Percentiles rank a stretch among this genome's conserved stretches.
These are phyloP conservation scores for Trichoderma sp. DNA, from an alignment of 2,329 filamentous ascomycete species.

Conservation along the genomic window DNA sequence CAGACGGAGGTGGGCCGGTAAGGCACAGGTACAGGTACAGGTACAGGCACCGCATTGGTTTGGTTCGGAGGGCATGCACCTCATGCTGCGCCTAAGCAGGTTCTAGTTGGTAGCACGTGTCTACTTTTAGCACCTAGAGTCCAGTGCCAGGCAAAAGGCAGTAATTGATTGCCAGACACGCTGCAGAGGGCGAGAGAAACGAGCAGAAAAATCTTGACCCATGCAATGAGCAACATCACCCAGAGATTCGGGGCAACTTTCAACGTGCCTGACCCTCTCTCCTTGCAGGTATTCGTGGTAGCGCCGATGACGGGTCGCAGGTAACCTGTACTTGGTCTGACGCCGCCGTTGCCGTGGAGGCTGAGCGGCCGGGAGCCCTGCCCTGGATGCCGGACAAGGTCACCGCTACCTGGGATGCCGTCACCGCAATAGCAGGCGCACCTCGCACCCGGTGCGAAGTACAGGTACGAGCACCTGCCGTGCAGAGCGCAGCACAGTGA, in stretches of 20 bases:
- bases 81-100: no score
- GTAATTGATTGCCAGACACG: conserved; percentile 6
- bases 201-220: background rate
- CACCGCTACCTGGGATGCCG: conserved; percentile 20
- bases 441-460: conserved; percentile 12
- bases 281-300: background rate
- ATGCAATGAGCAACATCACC: no score
- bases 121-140: conserved; percentile 18
- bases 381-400: conserved; percentile 21
- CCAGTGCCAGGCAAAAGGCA: background rate
- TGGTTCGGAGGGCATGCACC: no score
- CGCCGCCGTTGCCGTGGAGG: conserved; percentile 23
- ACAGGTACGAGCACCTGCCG: no score
- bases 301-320: background rate
- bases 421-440: conserved; percentile 22
- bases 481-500: no score
- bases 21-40: background rate
- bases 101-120: background rate
- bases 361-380: conserved; percentile 23
- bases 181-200: no score
- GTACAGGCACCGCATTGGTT: background rate
- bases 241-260: no score
- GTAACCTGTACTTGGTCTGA: conserved; percentile 24
- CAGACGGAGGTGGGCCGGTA: background rate
- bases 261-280: no score